Base-by-base conservation (phyloP, 371 early-diverging fungal genomes). In the Paraphysoderma sedebokerense region DNA sequence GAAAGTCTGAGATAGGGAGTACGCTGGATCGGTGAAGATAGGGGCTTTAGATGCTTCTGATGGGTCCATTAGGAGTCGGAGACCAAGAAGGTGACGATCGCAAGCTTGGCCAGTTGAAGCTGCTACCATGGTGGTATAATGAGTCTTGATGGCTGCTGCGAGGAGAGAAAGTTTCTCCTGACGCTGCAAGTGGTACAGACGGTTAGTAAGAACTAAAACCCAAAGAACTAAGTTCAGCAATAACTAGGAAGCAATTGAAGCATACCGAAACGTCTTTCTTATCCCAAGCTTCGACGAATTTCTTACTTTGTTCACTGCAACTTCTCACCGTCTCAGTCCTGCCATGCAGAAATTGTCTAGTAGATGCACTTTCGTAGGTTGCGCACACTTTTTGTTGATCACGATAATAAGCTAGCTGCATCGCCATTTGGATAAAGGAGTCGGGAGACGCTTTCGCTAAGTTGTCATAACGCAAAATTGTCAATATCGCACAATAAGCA, bases 311-410 rank as follows among this genome's bases (percentile, higher is more conserved):
- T 2, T 50, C 49, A 6, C 82, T 77, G 54, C 79, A 71, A 37
- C 76, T 68, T 12, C 89, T 70, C 19, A 75, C 76, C 33, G 84
- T 83, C 62, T 88, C 89, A n/a, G 89, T 88, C 30, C 89, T 69
- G 9, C 89, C 89, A 42, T 79, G 80, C 47, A 67, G 56, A 67
- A 84, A 87, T 36, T 59, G 39, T n/a, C 89, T 65, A 8, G 79
- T 77, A 9, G 84, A 78, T 1, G 85, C 82, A 8, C 84, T 70
- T 57, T 87, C 82, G 56, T 81, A 81, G 23, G 76, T 84, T 50
- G 83, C 63, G n/a, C 65, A 59, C 33, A 70, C 65, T 24, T 57
- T 55, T n/a, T 70, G 66, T 52, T 79, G 67, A 32, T 69, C 60
- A 8, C 81, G 68, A 50, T 67, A 67, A 65, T 77, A 83, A 0